Percentiles rank a stretch among this genome's conserved stretches.
Conservation (phyloP, 1,284 basidiomycete genomes). For the Neolentinus lepideus region DNA sequence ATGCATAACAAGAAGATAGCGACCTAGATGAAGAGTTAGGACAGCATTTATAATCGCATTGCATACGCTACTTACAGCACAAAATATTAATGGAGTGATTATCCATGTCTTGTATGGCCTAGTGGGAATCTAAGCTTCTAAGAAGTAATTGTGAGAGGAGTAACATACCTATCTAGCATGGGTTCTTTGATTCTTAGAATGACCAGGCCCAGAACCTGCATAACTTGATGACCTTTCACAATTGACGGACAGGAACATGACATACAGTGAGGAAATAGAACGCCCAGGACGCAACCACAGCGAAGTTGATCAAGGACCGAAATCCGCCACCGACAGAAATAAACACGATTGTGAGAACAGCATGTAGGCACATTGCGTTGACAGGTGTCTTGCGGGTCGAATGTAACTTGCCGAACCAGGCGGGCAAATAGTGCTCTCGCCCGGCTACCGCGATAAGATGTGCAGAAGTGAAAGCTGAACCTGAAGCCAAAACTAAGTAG, state of each 20-base stretch:
- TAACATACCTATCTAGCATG: slow-evolving; percentile 62
- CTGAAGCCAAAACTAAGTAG: slow-evolving; percentile 25
- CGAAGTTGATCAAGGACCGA: slow-evolving; percentile 80
- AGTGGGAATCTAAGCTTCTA: slow-evolving; percentile 4
- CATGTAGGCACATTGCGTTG: slow-evolving; percentile 79
- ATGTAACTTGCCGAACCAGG: slow-evolving; percentile 74
- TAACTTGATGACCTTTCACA: slow-evolving; percentile 5
- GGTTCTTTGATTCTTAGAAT: slow-evolving; percentile 91
- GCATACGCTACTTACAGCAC: slow-evolving; percentile 53
- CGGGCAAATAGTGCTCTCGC: slow-evolving; percentile 82
- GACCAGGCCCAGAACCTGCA: slow-evolving; percentile 81
- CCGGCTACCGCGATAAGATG: slow-evolving; percentile 87
- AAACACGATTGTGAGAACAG: slow-evolving; percentile 66
- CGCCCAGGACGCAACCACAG: slow-evolving; percentile 83
- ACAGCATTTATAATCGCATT: background rate
- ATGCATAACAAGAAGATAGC: slow-evolving; percentile 91
- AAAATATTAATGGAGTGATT: slow-evolving; percentile 86
- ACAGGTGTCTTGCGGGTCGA: slow-evolving; percentile 72
- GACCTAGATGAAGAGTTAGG: slow-evolving; percentile 37
- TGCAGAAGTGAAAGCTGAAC: slow-evolving; percentile 76
- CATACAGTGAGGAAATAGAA: slow-evolving; percentile 86
- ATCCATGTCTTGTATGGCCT: slow-evolving; percentile 93
- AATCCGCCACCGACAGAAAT: slow-evolving; percentile 87
- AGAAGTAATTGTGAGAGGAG: too few relatives aligned
- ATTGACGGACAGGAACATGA: slow-evolving; percentile 6